A percentile compares a stretch with the other conserved stretches of the same genome.
These are phyloP conservation scores for Apophysomyces trapeziformis DNA, from an alignment of 371 early-diverging fungal species.

Conservation along the genomic window DNA sequence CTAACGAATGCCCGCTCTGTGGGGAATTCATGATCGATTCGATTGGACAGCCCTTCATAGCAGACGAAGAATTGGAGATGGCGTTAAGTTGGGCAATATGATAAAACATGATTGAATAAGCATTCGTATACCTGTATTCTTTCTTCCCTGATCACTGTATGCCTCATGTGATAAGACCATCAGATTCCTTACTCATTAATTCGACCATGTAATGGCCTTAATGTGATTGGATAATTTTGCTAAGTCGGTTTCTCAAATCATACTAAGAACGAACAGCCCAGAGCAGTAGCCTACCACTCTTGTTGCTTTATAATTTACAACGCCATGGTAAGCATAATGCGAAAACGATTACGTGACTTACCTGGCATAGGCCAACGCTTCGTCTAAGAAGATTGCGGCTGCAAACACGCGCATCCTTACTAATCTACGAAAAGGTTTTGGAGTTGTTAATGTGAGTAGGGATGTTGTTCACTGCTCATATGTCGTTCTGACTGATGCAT, in stretches of 20 bases:
- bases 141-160: no score
- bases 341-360: no score
- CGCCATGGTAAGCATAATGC: not conserved
- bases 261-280: no score
- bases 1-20: slow-evolving; percentile 84
- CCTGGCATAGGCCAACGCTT: slow-evolving; percentile 70
- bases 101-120: not conserved
- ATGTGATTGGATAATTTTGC: no score
- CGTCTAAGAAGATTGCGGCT: slow-evolving; percentile 75
- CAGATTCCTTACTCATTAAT: no score
- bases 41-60: slow-evolving; percentile 74
- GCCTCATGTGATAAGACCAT: no score
- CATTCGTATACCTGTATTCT: no score
- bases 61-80: slow-evolving; percentile 54
- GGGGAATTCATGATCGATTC: slow-evolving; percentile 88
- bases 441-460: slow-evolving; percentile 65
- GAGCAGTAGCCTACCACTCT: no score
- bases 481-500: not conserved
- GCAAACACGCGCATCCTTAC: slow-evolving; percentile 66
- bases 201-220: no score
- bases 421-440: slow-evolving; percentile 62
- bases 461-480: not conserved
- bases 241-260: no score
- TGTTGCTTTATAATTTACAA: no score
- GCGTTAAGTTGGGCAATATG: not conserved